Evolutionary conservation across 2,329 filamentous ascomycete genomes (phyloP), one percentile per base, ranked within the genome.

Genomic region (Ophiocordyceps camponoti-saundersi): DNA sequence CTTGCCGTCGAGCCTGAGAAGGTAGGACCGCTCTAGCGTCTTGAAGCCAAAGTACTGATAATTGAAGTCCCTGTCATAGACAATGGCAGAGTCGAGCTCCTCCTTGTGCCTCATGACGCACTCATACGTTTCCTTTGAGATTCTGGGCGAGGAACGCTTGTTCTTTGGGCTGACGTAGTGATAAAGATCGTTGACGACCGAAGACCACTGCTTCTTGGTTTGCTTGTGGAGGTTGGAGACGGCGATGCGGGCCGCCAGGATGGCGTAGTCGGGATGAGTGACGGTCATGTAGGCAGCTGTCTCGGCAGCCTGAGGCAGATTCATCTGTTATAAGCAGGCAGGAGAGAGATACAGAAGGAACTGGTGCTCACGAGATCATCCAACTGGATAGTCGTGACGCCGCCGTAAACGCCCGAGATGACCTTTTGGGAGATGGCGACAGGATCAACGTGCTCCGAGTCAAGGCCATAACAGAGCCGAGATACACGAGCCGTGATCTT

Each of bases 21-120:
- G 82, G 61, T 98, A 98, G 60, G 92, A 98, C 50, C 92, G 82
- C 73, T 98, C 92, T 39, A 98, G 73, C 8, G 92, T 98, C 79
- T 98, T 98, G 80, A 98, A 98, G 53, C 92, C 92, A 60, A 98
- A 98, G 72, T 94, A 98, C 72, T 98, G 92, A 73, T 98, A 98
- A 77, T 96, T 95, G 77, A 98, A 98, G 65, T 98, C 92, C 56
- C 92, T 85, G 70, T 98, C 92, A 60, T 96, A 98, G 58, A 98
- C 90, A 63, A 98, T 96, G 59, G 92, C 92, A 42, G 90, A 96
- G 73, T 98, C 95, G 48, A 98, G 77, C 69, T 98, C 92, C 48
- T 95, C 92, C 58, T 87, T 88, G 67, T 98, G 88, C 60, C 84
- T 85, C 85, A 95, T 92, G 53, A 98, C 84, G 52, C 80, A 87